Conservation (phyloP, 2,329 filamentous ascomycete species). For the Bipolaris zeicola region DNA sequence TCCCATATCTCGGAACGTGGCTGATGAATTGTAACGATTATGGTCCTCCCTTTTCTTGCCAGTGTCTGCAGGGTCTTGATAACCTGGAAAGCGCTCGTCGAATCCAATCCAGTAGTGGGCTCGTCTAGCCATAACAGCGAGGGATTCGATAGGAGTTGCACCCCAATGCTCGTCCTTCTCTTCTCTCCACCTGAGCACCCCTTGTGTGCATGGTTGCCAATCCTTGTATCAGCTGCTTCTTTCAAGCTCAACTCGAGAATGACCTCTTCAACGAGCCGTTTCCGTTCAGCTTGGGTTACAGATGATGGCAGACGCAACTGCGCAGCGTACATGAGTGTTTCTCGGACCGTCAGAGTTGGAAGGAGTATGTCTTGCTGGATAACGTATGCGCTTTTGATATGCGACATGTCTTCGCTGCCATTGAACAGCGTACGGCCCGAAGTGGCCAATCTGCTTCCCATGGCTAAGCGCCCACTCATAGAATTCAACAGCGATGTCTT, state of each 20-base stretch:
- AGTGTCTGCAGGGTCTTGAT: conserved; percentile 71
- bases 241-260: conserved; percentile 77
- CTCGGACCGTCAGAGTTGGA: conserved; percentile 74
- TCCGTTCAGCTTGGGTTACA: conserved; percentile 63
- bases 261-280: conserved; percentile 72
- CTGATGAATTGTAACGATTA: conserved; percentile 77
- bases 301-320: conserved; percentile 71
- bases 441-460: conserved; percentile 58
- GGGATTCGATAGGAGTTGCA: conserved; percentile 79
- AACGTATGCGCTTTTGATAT: conserved; percentile 69
- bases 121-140: conserved; percentile 80
- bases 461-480: conserved; percentile 69
- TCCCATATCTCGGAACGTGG: conserved; percentile 81
- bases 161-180: conserved; percentile 74
- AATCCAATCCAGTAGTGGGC: conserved; percentile 77
- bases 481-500: conserved; percentile 67
- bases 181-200: conserved; percentile 83
- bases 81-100: conserved; percentile 76
- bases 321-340: conserved; percentile 75
- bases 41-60: conserved; percentile 69
- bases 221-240: conserved; percentile 75
- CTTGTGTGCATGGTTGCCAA: conserved; percentile 72
- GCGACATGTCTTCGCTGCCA: conserved; percentile 54
- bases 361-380: conserved; percentile 78
- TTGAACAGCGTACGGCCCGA: conserved; percentile 68